Evolutionary conservation across 768 basidiomycete genomes (phyloP), one percentile per base, ranked within the genome.

Genomic region (Tricholoma furcatifolium): DNA sequence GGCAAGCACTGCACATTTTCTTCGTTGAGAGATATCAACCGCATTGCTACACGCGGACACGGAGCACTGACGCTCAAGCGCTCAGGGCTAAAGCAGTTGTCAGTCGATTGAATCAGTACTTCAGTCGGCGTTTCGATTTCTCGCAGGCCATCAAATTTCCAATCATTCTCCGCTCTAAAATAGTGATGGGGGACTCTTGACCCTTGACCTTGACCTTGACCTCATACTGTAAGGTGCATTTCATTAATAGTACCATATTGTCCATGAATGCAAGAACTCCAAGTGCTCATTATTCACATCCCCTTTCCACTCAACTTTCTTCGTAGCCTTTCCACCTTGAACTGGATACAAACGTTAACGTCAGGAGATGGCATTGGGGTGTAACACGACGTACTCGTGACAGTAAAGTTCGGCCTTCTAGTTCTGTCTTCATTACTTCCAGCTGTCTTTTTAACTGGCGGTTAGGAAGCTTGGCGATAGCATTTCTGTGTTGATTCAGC

Each of bases 1-100:
- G 70, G 66, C 80, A 82, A 1, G 56, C 57, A 18, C 78, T 74
- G 70, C 80, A 83, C 81, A 82, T 82, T 65, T 76, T 81, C 62
- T 68, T 73, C 3, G 43, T 35, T 1, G 54, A 39, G 59, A 47
- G 17, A 67, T 66, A 6, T 63, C 63, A 20, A 78, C 54, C 4
- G 58, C 43, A 18, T 67, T 65, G 14, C 57, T 55, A 62, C 80
- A 82, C 35, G 75, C 75, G 50, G 75, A 71, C 30, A 81, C 75
- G 7, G 77, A 74, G 55, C 79, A 80, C n/a, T 14, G 6, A n/a
- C 24, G 38, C 7, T 39, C 38, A 17, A n/a, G 18, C 3, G n/a
- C 12, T 10, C 8, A 15, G 18, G 11, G 36, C 36, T 38, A 17
- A 11, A 12, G 3, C 3, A 11, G 36, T 4, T 11, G 36, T 38